Conservation (phyloP, 2,329 filamentous ascomycete genomes). For the Rutstroemia sp. region DNA sequence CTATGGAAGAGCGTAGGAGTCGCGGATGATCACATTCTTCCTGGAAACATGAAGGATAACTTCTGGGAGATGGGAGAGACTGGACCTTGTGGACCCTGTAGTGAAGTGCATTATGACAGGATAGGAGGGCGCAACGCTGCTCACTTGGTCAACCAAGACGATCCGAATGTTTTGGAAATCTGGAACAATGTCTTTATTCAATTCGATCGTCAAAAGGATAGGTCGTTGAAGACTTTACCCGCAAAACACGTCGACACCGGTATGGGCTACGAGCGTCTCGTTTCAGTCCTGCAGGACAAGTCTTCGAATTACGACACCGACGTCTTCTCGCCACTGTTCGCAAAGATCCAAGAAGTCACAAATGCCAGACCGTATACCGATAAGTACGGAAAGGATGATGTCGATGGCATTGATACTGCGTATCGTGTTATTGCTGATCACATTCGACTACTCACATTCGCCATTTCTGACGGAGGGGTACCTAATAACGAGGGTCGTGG, state of each 20-base stretch:
- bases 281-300: conserved; percentile 87
- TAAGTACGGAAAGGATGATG: conserved; percentile 85
- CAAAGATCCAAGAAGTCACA: conserved; percentile 77
- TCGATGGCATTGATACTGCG: conserved; percentile 87
- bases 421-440: conserved; percentile 96
- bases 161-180: conserved; percentile 93
- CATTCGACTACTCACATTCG: conserved; percentile 81
- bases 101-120: conserved; percentile 94
- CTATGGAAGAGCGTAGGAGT: conserved; percentile 83
- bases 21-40: conserved; percentile 84
- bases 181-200: conserved; percentile 99
- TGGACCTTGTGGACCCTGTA: conserved; percentile 93
- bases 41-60: conserved; percentile 98
- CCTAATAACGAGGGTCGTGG: conserved; percentile 94
- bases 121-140: conserved; percentile 88
- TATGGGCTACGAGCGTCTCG: conserved; percentile 91
- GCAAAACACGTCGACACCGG: conserved; percentile 96
- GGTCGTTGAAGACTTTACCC: conserved; percentile 73
- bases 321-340: conserved; percentile 87
- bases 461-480: conserved; percentile 85
- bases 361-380: conserved; percentile 77
- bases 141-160: conserved; percentile 85
- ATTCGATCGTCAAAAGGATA: conserved; percentile 87
- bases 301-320: conserved; percentile 95
- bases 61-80: conserved; percentile 99